Base-by-base conservation (phyloP, 2,329 filamentous ascomycete genomes). In the Dactylellina parvicollis region DNA sequence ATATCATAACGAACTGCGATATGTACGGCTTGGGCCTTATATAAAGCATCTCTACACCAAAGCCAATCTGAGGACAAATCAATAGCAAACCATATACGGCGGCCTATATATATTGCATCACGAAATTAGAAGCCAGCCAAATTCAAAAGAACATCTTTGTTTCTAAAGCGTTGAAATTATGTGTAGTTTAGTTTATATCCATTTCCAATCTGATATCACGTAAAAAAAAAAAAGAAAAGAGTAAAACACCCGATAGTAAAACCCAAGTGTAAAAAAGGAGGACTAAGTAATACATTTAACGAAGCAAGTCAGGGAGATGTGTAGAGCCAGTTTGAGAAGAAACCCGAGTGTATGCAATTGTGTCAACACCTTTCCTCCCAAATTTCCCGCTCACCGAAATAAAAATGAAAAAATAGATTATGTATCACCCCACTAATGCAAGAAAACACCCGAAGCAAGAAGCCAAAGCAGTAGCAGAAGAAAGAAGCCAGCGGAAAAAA, bases 271-370 rank as follows among this genome's bases (percentile, higher is more conserved):
- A n/a, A n/a, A n/a, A n/a, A n/a, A n/a, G n/a, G 7, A 52, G 9
- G 14, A 56, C 18, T 56, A 40, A 56, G 26, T 44, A 40, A 40
- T 56, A 44, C 32, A 56, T 28, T 26, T 30, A 28, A n/a, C n/a
- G n/a, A n/a, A n/a, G n/a, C n/a, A n/a, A n/a, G n/a, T n/a, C 12
- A 18, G 14, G 52, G 40, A 56, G 32, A 7, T 18, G 18, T 7
- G 14, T 30, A 26, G 49, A 54, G 30, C 49, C 49, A 54, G 38
- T 54, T 54, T 54, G 49, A 54, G 49, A 44, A n/a, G 12, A 28
- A 42, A 46, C 44, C 14, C 9, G 24, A 18, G 4, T 9, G 20
- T 18, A 16, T 55, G 26, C 7, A 20, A n/a, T n/a, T n/a, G n/a
- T n/a, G n/a, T n/a, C n/a, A n/a, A n/a, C n/a, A n/a, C n/a, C n/a